Base-by-base conservation (phyloP, 2,329 filamentous ascomycete species). In the Metarhizium humberi region DNA sequence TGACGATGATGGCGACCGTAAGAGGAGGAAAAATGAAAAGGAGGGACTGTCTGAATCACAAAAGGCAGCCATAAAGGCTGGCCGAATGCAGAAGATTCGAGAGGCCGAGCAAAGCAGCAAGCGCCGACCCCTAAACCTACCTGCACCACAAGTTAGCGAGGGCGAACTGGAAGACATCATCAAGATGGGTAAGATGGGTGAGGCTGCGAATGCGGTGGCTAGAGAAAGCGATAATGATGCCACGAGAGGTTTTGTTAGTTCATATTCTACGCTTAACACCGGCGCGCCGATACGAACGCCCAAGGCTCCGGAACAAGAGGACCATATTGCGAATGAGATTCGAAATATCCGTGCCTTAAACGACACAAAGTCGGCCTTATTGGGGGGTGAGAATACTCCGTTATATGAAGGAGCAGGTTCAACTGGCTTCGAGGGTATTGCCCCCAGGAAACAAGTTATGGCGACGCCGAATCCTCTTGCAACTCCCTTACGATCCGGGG, bases 61-160 rank as follows among this genome's bases (percentile, higher is more conserved):
- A 61, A 90, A 92, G 60, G 92, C 92, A 2, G 94, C 94, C 34
- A 82, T 92, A 52, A 95, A 95, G 72, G 94, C 94, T 29, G 94
- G 90, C 0, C 92, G 96, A 67, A 85, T 92, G 81, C 92, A 97
- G 68, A 94, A 88, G 69, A 88, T 99, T 55, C 84, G 94, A 32
- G 94, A 99, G 73, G 94, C 94, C 2, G 94, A 99, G 71, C 92
- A 96, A 71, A 95, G 90, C 74, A 96, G 90, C 76, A 97, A 96
- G 73, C 84, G 94, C 56, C 83, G 90, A 56, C 75, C 86, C 6
- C 77, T 99, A n/a, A 84, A 86, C 49, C 76, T 99, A 30, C 94
- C 94, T 8, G 78, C 88, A 29, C 94, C 94, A 8, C 94, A 99
- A 72, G 90, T 99, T 63, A 86, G 89, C 69, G 94, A 99, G 66